Base-by-base conservation (phyloP, 2,329 filamentous ascomycete genomes). In the Phialemonium atrogriseum region DNA sequence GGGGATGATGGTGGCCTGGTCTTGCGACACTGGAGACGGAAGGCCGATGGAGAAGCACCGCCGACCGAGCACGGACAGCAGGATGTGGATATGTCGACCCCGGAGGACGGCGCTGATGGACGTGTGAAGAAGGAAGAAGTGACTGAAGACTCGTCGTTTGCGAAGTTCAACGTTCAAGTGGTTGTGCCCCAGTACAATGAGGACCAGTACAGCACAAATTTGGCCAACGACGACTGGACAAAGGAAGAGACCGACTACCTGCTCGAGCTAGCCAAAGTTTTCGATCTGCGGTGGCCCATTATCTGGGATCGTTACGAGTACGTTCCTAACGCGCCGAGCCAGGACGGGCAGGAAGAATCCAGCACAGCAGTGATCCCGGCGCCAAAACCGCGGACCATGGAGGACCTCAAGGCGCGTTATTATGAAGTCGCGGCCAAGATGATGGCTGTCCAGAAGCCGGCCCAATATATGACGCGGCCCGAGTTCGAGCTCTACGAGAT, bases 241-340 rank as follows among this genome's bases (percentile, higher is more conserved):
- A 85, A 82, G 49, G 81, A 91, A 47, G 91, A 98, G 59, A 98
- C 91, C 7, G 87, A 95, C 52, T 95, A 95, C 51, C 60, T 98
- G 40, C 72, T 96, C 52, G 64, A 74, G 4, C 54, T 89, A 21
- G 84, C 77, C 10, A 70, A 70, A 35, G 81, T 88, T 27, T 94
- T 79, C 50, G 86, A 94, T 50, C 69, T 94, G 38, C 80, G 91
- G 44, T 98, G 91, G 87, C 73, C 89, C 4, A 56, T 96, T 11
- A 84, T 98, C 38, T 85, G 81, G 67, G 91, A 98, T 55, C 83
- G 89, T 36, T 98, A 95, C 60, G 84, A 94, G 33, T 94, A 75
- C 53, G 59, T 54, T 4, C 65, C 70, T 3, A 59, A 62, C 18
- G 52, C 59, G 2, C 55, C 59, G 2, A 61, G 65, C 28, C 59